Base-by-base conservation (phyloP, 1,284 basidiomycete species). In the Mycena citricolor region DNA sequence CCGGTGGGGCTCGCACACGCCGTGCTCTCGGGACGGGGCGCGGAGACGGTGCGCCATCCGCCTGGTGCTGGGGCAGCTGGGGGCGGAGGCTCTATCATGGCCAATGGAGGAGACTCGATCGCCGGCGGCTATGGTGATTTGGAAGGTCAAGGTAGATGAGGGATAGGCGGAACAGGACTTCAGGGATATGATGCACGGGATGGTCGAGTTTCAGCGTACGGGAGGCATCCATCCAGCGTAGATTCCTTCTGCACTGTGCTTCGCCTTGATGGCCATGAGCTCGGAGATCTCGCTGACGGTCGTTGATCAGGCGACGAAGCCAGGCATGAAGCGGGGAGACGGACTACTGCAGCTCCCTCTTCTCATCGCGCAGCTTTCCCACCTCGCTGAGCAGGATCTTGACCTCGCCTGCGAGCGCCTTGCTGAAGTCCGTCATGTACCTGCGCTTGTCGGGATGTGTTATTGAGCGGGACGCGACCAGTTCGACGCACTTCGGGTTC, bases 201-300 rank as follows among this genome's bases (percentile, higher is more conserved):
- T n/a, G n/a, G n/a, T n/a, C n/a, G n/a, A n/a, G n/a, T n/a, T n/a
- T n/a, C n/a, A n/a, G n/a, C 67, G 52, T 51, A 79, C 79, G 52
- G 70, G 68, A 22, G 80, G 78, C 38, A 63, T 64, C 85, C 84
- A 87, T 33, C 81, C 77, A 12, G 76, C 69, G 56, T 79, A 87
- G 53, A 86, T 81, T 16, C 83, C 82, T 19, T 79, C 81, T 3
- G 77, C 72, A 21, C 84, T 81, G 56, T 83, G 81, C 61, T 86
- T 87, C 14, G 84, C 79, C 63, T 85, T 85, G 45, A 86, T 73
- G 36, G 73, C 72, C 83, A 87, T 84, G 49, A 87, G 68, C 59
- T 86, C 84, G 17, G 85, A 77, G 47, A 87, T 85, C 62, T 87
- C 85, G 51, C 83, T 86, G 57, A 38, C 20, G 23, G 14, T 47